phyloP scores from a whole-genome alignment of 192 early-diverging fungal species.

The Diversispora epigaea region DNA sequence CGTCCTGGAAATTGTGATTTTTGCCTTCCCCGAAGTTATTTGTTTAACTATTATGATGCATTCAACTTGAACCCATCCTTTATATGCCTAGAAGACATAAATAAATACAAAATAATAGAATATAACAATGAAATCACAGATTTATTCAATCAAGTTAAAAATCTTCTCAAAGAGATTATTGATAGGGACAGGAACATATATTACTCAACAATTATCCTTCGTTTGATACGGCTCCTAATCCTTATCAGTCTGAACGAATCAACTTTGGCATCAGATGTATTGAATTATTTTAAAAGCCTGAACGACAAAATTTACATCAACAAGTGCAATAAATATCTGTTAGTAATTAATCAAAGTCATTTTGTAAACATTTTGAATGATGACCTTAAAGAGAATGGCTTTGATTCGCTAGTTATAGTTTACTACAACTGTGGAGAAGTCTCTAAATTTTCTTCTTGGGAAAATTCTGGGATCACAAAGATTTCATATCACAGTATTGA shows the following conservation, averaged over 20 bases:
- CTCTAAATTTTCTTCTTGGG: neutral
- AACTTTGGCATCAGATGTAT: neutral
- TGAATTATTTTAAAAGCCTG: neutral
- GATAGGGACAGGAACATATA: too few species aligned
- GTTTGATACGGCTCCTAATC: constrained; percentile 19
- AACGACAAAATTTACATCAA: too few species aligned
- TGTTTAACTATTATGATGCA: too few species aligned
- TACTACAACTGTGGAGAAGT: neutral
- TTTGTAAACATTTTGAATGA: neutral
- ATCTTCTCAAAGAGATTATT: too few species aligned
- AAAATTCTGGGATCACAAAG: neutral
- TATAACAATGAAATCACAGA: too few species aligned
- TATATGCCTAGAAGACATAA: too few species aligned
- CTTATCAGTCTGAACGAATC: constrained; percentile 22
- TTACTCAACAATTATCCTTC: too few species aligned
- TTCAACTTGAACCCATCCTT: too few species aligned
- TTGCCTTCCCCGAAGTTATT: too few species aligned
- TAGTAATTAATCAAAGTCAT: neutral
- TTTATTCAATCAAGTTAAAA: too few species aligned
- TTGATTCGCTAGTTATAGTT: constrained; percentile 12
- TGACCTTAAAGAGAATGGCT: constrained; percentile 2
- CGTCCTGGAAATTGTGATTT: too few species aligned
- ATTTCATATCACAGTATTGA: constrained; percentile 6
- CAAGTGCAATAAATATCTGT: constrained; percentile 16
- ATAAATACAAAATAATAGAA: too few species aligned